phyloP scores from a whole-genome alignment of 225 moss, liverwort and hornwort species.

The Asterella californica region DNA sequence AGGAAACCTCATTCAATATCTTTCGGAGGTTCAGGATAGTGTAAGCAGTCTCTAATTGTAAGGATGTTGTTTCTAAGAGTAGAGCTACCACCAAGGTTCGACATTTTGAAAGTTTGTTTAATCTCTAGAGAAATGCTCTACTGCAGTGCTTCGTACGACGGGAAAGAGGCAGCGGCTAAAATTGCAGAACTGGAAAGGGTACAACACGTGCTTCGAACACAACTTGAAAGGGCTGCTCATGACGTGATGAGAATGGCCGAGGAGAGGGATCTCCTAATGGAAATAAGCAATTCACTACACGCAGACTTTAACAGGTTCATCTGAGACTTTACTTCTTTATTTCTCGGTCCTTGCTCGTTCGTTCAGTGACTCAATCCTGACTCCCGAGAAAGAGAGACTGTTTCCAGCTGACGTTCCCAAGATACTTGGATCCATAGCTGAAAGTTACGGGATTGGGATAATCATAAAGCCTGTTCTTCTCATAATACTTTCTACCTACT shows the following conservation, averaged over 20 bases:
- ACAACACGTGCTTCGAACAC: constrained; percentile 59
- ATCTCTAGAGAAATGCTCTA: not conserved
- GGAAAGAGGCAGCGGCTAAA: constrained; percentile 15
- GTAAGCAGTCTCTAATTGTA: not conserved
- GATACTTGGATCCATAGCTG: too few species aligned
- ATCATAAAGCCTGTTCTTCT: not conserved
- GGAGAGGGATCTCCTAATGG: constrained; percentile 93
- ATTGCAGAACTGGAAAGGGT: constrained; percentile 64
- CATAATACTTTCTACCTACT: not conserved
- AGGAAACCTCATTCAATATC: not conserved
- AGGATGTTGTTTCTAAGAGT: not conserved
- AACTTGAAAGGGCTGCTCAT: constrained; percentile 59
- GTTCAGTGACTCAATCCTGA: not conserved
- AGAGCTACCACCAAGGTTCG: not conserved
- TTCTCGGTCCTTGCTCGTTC: not conserved
- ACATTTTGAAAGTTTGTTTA: not conserved
- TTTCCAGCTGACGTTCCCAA: too few species aligned
- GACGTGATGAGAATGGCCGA: constrained; percentile 69
- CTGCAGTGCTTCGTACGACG: constrained; percentile 12
- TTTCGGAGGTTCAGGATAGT: not conserved
- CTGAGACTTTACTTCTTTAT: not conserved
- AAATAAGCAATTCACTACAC: constrained; percentile 86
- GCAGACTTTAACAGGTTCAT: constrained; percentile 75
- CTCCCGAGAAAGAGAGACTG: not conserved
- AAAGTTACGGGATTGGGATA: too few species aligned